phyloP scores from a whole-genome alignment of 2,329 filamentous ascomycete genomes.

The Cordyceps farinosa region DNA sequence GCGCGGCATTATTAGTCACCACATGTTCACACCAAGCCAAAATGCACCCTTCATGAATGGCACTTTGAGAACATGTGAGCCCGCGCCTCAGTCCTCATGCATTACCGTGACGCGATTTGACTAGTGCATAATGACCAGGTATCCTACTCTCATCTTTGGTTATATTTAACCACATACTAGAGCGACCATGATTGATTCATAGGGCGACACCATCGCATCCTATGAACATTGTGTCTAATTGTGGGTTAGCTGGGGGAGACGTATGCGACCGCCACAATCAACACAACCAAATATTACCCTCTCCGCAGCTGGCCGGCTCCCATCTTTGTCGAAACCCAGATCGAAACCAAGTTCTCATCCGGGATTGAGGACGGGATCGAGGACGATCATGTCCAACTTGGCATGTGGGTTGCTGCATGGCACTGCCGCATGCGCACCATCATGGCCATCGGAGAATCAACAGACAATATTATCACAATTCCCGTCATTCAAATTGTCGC shows the following conservation, averaged over 20 bases:
- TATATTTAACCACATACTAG: too few species aligned
- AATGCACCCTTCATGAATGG: too few species aligned
- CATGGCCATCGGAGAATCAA: not conserved
- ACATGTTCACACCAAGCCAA: too few species aligned
- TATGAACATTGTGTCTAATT: too few species aligned
- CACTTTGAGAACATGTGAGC: too few species aligned
- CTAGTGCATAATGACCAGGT: too few species aligned
- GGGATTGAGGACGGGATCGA: slow-evolving; percentile 3
- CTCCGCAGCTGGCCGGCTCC: slow-evolving; percentile 14
- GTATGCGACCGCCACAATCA: not conserved
- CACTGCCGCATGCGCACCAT: slow-evolving; percentile 18
- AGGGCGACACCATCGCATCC: too few species aligned
- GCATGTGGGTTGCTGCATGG: slow-evolving; percentile 20
- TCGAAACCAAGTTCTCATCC: slow-evolving; percentile 14
- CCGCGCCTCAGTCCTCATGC: too few species aligned
- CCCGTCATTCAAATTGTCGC: slow-evolving; percentile 17
- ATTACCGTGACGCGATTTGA: too few species aligned
- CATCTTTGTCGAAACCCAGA: slow-evolving; percentile 19
- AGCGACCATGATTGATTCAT: too few species aligned
- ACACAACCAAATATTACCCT: slow-evolving; percentile 15
- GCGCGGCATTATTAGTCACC: too few species aligned
- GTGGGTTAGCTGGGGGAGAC: not conserved
- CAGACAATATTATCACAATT: slow-evolving; percentile 14
- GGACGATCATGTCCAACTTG: slow-evolving; percentile 14
- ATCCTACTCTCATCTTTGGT: too few species aligned